These are phyloP conservation scores for Pisolithus sp. DNA, from an alignment of 768 basidiomycete species.

Conservation along the genomic window DNA sequence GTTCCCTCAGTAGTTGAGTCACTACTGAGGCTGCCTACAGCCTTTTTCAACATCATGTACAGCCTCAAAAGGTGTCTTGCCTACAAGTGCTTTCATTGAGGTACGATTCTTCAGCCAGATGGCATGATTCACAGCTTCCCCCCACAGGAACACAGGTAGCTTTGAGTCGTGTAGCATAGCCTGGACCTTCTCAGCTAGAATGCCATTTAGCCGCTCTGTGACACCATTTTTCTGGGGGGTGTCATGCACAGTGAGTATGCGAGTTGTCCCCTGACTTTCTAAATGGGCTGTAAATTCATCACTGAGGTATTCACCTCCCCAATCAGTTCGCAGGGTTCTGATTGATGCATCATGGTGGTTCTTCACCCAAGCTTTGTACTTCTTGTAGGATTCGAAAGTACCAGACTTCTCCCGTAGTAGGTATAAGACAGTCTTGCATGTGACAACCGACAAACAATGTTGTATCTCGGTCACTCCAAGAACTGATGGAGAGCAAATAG, in stretches of 20 bases:
- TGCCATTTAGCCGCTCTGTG: constrained; percentile 25
- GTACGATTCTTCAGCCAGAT: constrained; percentile 5
- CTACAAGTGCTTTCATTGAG: constrained; percentile 1
- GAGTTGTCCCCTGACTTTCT: background rate
- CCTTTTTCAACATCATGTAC: constrained; percentile 7
- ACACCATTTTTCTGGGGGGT: constrained; percentile 25
- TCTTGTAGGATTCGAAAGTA: background rate
- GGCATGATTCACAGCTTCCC: constrained; percentile 6
- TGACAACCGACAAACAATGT: no score
- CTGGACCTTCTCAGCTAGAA: constrained; percentile 15
- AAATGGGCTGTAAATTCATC: background rate
- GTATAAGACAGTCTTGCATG: no score
- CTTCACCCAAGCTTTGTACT: background rate
- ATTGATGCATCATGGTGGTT: background rate
- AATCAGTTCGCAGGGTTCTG: background rate
- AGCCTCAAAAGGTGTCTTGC: constrained; percentile 11
- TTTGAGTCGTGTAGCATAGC: constrained; percentile 18
- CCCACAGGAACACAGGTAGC: constrained; percentile 19
- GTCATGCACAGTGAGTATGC: constrained; percentile 6
- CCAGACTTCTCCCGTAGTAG: background rate
- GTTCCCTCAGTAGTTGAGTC: no score
- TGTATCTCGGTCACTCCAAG: no score
- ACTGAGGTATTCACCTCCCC: background rate
- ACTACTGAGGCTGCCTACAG: no score
- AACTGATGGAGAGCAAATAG: no score